Conservation (phyloP, 768 basidiomycete genomes). For the Suillus fuscotomentosus region DNA sequence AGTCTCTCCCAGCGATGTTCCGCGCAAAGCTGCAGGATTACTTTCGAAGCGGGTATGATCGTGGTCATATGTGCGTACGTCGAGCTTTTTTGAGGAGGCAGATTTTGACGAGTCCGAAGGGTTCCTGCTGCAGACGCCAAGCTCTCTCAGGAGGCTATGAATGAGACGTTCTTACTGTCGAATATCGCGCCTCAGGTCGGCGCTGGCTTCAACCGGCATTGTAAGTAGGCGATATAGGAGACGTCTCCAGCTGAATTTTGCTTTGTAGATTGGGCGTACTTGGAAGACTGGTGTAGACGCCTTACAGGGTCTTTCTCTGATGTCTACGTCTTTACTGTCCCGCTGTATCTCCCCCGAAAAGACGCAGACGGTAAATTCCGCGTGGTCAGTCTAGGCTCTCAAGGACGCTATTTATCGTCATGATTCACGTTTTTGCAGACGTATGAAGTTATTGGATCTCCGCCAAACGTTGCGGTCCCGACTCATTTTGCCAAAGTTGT, state of each 20-base stretch:
- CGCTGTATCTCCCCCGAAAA: constrained; percentile 88
- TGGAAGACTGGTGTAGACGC: constrained; percentile 93
- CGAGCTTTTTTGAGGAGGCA: background rate
- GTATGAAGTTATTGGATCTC: constrained; percentile 92
- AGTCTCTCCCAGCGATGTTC: constrained; percentile 70
- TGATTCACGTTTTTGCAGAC: constrained; percentile 43
- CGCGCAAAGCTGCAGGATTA: constrained; percentile 87
- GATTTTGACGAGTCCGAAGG: constrained; percentile 40
- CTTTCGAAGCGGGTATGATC: constrained; percentile 90
- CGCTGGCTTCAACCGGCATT: constrained; percentile 95
- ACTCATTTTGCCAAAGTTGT: constrained; percentile 99
- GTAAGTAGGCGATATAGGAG: constrained; percentile 41
- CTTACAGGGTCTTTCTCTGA: constrained; percentile 87
- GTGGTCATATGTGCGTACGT: constrained; percentile 86
- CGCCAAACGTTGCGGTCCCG: constrained; percentile 89
- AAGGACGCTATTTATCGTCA: background rate
- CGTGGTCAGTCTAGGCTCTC: constrained; percentile 59
- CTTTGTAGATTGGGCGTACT: constrained; percentile 86
- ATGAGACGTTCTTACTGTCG: constrained; percentile 92
- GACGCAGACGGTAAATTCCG: constrained; percentile 93
- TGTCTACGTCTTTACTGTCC: constrained; percentile 97
- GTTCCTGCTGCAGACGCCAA: constrained; percentile 98
- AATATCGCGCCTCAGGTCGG: constrained; percentile 99
- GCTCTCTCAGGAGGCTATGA: constrained; percentile 87
- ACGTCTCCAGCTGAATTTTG: background rate